Conservation (phyloP, 2,329 filamentous ascomycete genomes). For the Colletotrichum paranaense region DNA sequence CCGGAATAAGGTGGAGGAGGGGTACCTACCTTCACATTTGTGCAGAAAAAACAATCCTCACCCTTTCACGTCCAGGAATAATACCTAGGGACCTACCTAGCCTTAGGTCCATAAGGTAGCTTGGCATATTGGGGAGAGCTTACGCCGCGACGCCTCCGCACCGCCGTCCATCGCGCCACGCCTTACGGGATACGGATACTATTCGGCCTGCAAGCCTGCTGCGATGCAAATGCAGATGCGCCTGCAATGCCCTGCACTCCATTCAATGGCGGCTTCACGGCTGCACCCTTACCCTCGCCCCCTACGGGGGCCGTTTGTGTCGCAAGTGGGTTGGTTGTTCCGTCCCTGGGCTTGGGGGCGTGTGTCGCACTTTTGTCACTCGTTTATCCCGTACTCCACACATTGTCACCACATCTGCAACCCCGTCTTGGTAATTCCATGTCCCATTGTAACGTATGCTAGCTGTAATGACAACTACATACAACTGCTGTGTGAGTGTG, state of each 20-base stretch:
- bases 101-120: neutral
- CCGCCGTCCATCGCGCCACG: conserved; percentile 21
- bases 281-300: neutral
- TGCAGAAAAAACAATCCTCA: no score
- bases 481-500: neutral
- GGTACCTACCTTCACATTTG: no score
- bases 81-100: no score
- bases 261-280: conserved; percentile 15
- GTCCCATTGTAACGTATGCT: conserved; percentile 21
- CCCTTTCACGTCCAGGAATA: no score
- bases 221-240: conserved; percentile 22
- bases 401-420: neutral
- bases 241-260: conserved; percentile 30
- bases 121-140: conserved; percentile 1
- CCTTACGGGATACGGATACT: conserved; percentile 13
- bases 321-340: conserved; percentile 7
- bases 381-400: neutral
- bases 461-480: conserved; percentile 15
- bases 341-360: neutral
- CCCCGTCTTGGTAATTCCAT: neutral
- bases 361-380: conserved; percentile 25
- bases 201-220: conserved; percentile 6
- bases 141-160: neutral
- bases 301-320: conserved; percentile 25
- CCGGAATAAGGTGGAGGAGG: neutral